Evolutionary conservation across 495 filamentous ascomycete species (phyloP), one percentile per base, ranked within the genome.

Genomic region (Rostrohypoxylon terebratum): DNA sequence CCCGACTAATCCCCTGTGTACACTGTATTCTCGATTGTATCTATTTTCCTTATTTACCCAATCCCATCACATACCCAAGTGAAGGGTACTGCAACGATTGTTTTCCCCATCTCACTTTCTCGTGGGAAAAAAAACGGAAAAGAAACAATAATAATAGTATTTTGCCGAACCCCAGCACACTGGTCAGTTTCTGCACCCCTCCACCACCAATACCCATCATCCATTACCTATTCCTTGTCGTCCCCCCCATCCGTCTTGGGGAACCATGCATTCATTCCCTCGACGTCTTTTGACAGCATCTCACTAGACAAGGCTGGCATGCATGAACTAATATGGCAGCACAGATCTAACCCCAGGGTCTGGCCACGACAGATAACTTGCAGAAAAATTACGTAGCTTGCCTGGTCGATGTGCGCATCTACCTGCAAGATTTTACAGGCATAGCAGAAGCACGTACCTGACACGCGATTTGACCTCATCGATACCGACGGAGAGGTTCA

Each of bases 261-360:
- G 71, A 74, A 74, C 71, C 71, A 74, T 74, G 71, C 63, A 70
- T 69, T 69, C 65, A 53, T 63, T 70, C 63, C 57, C 62, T 69
- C 71, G 47, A 73, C 21, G 61, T 69, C 58, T 64, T 62, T 68
- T 74, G 71, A 70, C 71, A 65, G 63, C 63, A 70, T 70, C 71
- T 74, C 44, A 70, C 71, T 69, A 74, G 71, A 66, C 71, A 69
- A 74, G 71, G 71, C 71, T 74, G 66, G 66, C 66, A 66, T 74
- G 71, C 71, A 74, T 74, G 66, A 67, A 74, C 71, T 74, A 74
- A 74, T 66, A 74, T 66, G 71, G 63, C 62, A 67, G 66, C 71
- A 74, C 71, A 74, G 71, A 74, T 70, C 71, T 45, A 70, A 66
- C 11, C 66, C 71, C 34, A 59, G 66, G 63, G 71, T 45, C 62